phyloP scores from a whole-genome alignment of 1,139 yeast genomes.

The Sugiyamaella novakii region DNA sequence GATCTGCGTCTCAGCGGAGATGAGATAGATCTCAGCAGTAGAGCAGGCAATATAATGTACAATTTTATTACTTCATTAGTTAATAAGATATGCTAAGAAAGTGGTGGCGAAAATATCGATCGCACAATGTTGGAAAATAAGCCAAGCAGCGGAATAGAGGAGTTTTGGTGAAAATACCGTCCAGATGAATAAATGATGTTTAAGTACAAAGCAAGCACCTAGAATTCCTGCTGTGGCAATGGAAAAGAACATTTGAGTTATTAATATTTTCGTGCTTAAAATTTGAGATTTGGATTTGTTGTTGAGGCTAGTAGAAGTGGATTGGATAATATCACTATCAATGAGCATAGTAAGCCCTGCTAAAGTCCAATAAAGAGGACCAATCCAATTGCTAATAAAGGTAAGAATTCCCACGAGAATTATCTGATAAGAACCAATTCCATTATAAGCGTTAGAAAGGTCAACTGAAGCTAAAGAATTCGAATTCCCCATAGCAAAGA shows the following conservation, averaged over 20 bases:
- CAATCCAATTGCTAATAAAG: slow-evolving; percentile 79
- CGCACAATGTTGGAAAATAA: slow-evolving; percentile 36
- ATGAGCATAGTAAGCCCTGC: slow-evolving; percentile 52
- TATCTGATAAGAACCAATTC: slow-evolving; percentile 69
- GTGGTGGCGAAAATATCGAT: slow-evolving; percentile 35
- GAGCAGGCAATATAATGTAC: slow-evolving; percentile 15
- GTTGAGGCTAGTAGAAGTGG: neutral
- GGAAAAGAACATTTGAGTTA: slow-evolving; percentile 57
- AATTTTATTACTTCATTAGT: slow-evolving; percentile 4
- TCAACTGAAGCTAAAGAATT: slow-evolving; percentile 91
- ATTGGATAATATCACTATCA: slow-evolving; percentile 34
- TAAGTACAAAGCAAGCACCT: slow-evolving; percentile 68
- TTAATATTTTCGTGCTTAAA: slow-evolving; percentile 39
- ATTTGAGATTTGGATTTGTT: slow-evolving; percentile 33
- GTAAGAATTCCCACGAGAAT: slow-evolving; percentile 77
- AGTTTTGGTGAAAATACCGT: slow-evolving; percentile 95
- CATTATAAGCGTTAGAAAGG: slow-evolving; percentile 89
- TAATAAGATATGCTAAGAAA: slow-evolving; percentile 19
- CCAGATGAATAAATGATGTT: slow-evolving; percentile 93
- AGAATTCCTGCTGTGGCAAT: slow-evolving; percentile 59
- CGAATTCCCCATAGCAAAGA: slow-evolving; percentile 88
- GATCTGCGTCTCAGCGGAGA: too few relatives aligned
- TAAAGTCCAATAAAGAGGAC: slow-evolving; percentile 83
- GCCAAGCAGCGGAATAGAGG: slow-evolving; percentile 80
- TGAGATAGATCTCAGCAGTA: slow-evolving; percentile 2